Evolutionary conservation across 306 rosid genomes (phyloP), one percentile per base, ranked within the genome.

Genomic region (Malus sieversii): DNA sequence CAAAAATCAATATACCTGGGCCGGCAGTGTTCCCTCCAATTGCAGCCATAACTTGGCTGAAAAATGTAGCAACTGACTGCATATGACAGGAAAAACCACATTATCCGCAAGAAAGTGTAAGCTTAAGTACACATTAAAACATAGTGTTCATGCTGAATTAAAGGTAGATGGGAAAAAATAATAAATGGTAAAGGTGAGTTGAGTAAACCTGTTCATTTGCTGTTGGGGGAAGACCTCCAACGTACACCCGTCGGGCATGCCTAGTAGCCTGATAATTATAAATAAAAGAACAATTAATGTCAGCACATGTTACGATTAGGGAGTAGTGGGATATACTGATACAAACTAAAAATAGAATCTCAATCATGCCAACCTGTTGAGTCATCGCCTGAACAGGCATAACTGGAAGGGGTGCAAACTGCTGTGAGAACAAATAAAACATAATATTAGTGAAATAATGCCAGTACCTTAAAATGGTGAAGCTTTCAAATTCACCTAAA

Each of bases 321-420:
- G 6, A n/a, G 11, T 30, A 5, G 44, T n/a, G n/a, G 27, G 45
- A 57, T 4, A 29, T 61, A 46, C 48, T 7, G 71, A 67, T 16
- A 33, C 40, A 42, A 13, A n/a, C 66, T 10, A 60, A 48, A 68
- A 19, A 76, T 18, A 13, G 10, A 40, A 20, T n/a, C 69, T 53
- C 73, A 66, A 45, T 12, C 38, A 46, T 40, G 66, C 32, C 74
- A 77, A 92, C 99, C 99, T 95, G 99, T 71, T 95, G 99, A 62
- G 99, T 95, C 99, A 95, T 95, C 75, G 99, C 99, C 86, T 95
- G 99, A 71, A 95, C 96, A 25, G 99, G 99, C 99, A 95, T 92
- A 74, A 95, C 96, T 33, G 99, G 97, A 58, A 95, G 90, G 11
- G 96, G 89, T 66, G 89, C 88, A 79, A 95, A 95, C 77, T 78